Evolutionary conservation across 176 grass and related monocot genomes (phyloP).

Genomic region (Triticum timopheevii): DNA sequence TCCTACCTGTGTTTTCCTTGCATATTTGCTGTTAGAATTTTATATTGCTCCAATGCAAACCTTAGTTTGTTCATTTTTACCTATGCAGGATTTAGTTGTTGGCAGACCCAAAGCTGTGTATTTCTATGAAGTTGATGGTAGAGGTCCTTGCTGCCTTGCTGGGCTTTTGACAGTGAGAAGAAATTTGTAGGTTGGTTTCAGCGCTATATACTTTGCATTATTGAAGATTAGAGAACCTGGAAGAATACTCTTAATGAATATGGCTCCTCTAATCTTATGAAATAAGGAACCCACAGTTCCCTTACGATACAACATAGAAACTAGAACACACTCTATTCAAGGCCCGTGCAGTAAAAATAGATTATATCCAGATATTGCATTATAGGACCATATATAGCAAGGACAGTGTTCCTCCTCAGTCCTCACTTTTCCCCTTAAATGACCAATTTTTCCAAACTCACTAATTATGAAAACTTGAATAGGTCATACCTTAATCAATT

Average conservation of each 20-base stretch:
- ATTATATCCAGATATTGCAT: background rate
- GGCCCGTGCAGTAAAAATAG: background rate
- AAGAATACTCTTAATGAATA: background rate
- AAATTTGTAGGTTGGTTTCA: conserved; percentile 94
- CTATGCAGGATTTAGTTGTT: conserved; percentile 74
- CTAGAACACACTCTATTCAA: background rate
- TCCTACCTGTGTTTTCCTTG: background rate
- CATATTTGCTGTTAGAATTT: background rate
- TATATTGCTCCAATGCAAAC: background rate
- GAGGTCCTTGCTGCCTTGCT: conserved; percentile 92
- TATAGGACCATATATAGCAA: background rate
- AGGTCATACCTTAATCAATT: conserved; percentile 60
- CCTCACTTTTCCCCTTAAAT: background rate
- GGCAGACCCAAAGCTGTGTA: conserved; percentile 95
- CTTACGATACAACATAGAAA: background rate
- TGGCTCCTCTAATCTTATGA: background rate
- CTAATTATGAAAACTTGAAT: background rate
- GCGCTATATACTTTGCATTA: conserved; percentile 82
- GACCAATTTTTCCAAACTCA: background rate
- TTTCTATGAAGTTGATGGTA: conserved; percentile 87
- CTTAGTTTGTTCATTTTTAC: background rate
- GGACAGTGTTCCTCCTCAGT: background rate
- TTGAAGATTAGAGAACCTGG: conserved; percentile 39
- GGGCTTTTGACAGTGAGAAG: conserved; percentile 85
- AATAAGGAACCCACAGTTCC: background rate